phyloP scores from a whole-genome alignment of 2,329 filamentous ascomycete genomes.

The Trichoderma breve region DNA sequence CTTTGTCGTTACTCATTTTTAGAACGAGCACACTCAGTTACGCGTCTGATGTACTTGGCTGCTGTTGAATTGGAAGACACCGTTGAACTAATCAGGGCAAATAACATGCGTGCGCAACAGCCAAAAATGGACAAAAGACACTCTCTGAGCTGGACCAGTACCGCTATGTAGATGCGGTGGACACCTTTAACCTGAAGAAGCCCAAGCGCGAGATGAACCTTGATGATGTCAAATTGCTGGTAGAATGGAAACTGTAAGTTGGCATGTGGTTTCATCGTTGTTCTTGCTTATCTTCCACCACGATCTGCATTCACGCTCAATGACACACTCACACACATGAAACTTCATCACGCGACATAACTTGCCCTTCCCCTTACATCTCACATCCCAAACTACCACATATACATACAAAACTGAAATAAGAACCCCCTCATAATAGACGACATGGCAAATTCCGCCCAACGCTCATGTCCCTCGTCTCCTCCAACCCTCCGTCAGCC shows the following conservation, averaged over 20 bases:
- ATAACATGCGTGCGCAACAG: constrained; percentile 28
- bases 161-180: constrained; percentile 55
- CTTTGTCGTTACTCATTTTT: fast-evolving
- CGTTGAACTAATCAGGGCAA: not conserved
- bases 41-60: not conserved
- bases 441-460: constrained; percentile 63
- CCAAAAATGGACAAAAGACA: constrained; percentile 49
- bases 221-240: constrained; percentile 57
- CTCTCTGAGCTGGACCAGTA: constrained; percentile 59
- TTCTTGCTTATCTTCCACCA: not conserved
- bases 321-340: not conserved
- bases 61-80: not conserved
- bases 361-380: not conserved
- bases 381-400: not conserved
- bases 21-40: not conserved
- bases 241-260: constrained; percentile 70
- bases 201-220: constrained; percentile 47
- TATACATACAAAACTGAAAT: not conserved
- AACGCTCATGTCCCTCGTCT: constrained; percentile 57
- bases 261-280: not conserved
- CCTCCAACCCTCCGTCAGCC: constrained; percentile 57
- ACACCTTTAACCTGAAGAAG: constrained; percentile 40
- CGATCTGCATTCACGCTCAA: not conserved
- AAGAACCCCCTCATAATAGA: constrained; percentile 31
- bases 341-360: not conserved